phyloP scores from a whole-genome alignment of 768 basidiomycete genomes.

The Rhizopogon vesiculosus region DNA sequence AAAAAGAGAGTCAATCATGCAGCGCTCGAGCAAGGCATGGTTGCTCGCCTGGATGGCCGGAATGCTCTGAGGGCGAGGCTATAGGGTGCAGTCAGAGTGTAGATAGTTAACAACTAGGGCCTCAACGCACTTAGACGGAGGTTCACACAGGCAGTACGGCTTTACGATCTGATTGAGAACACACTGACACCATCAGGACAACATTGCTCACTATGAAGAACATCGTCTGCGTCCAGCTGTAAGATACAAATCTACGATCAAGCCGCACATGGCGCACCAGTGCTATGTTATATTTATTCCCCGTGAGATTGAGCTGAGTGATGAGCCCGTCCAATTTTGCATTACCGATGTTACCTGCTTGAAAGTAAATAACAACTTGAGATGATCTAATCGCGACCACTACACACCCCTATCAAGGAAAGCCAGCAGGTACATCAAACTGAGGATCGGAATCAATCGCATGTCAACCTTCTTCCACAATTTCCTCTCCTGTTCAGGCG shows the following conservation, averaged over 20 bases:
- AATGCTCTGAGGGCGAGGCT: constrained; percentile 50
- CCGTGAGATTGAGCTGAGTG: constrained; percentile 47
- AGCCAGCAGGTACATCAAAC: constrained; percentile 54
- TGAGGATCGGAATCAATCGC: constrained; percentile 50
- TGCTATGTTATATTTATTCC: constrained; percentile 60
- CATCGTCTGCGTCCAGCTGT: constrained; percentile 42
- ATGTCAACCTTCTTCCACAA: constrained; percentile 55
- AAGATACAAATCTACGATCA: background rate
- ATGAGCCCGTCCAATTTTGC: constrained; percentile 57
- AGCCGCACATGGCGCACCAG: constrained; percentile 43
- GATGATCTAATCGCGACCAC: background rate
- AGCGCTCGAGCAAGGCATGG: constrained; percentile 12
- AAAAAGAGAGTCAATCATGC: background rate
- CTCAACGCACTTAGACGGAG: constrained; percentile 53
- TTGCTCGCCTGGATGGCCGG: constrained; percentile 48
- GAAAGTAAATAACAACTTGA: background rate
- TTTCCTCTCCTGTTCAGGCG: constrained; percentile 43
- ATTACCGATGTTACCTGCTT: constrained; percentile 35
- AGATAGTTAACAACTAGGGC: background rate
- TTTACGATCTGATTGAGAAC: background rate
- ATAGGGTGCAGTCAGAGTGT: background rate
- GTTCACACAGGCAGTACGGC: constrained; percentile 42
- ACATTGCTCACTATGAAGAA: constrained; percentile 50
- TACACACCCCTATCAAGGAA: constrained; percentile 55
- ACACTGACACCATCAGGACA: background rate